Base-by-base conservation (phyloP, 2,329 filamentous ascomycete genomes). In the Gliomastix tumulicola region DNA sequence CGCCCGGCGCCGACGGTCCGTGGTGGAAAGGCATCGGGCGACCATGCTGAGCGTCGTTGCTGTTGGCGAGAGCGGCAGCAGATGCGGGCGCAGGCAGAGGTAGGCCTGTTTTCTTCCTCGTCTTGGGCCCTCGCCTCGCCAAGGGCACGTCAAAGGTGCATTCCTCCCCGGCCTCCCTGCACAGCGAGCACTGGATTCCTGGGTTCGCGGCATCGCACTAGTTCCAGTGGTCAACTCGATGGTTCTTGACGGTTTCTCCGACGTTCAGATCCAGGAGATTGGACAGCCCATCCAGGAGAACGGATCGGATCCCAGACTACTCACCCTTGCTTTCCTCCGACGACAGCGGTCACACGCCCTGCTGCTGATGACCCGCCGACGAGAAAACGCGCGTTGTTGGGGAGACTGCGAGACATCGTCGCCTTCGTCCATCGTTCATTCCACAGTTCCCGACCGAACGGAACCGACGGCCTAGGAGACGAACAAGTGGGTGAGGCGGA, bases 121-220 rank as follows among this genome's bases (percentile, higher is more conserved):
- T 42, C 32, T 65, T 65, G 12, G 62, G 62, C 2, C 62, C 62
- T 37, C 62, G 50, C 43, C 57, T 49, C 9, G 53, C 58, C 22
- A 62, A 43, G 21, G 62, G 61, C 33, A 63, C 35, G 31, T 63
- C 44, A 41, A 64, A 65, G 4, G 51, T 60, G 41, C 62, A 65
- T 39, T 45, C 40, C 35, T 49, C 45, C 7, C 47, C 50, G 21
- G 53, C 51, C 34, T 55, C 46, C 18, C 50, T 53, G 43, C 61
- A 65, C 30, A 51, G 53, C 18, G 50, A 51, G 39, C 57, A 60
- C 6, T 30, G 33, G 21, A 35, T 30, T 3, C 22, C 22, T 3
- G 34, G 17, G 13, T 35, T 27, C 6, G 25, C 19, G n/a, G 37
- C 23, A 21, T 41, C 36, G 21, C 39, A 41, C 39, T 41, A 30